A percentile compares a stretch with the other conserved stretches of the same genome.
Conservation (phyloP, 179 eudicot species). For the Heliamphora pulchella region DNA sequence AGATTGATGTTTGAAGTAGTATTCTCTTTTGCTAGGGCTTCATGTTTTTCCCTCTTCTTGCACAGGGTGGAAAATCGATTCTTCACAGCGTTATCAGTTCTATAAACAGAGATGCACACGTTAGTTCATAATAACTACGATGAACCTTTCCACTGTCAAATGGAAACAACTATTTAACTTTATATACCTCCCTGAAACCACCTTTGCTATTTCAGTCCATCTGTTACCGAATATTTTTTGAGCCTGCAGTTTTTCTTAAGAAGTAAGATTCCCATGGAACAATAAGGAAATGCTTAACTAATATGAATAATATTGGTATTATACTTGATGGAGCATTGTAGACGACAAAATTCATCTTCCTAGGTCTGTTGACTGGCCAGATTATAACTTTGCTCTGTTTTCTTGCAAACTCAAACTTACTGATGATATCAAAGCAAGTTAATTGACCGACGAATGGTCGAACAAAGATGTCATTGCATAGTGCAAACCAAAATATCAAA, state of each 20-base stretch:
- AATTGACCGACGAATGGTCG: background rate
- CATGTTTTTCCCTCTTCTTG: conserved; percentile 85
- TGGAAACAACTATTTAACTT: background rate
- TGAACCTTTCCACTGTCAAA: background rate
- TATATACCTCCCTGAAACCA: conserved; percentile 87
- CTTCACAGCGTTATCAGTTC: conserved; percentile 95
- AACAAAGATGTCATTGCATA: background rate
- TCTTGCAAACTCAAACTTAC: conserved; percentile 4
- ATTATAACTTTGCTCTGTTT: background rate
- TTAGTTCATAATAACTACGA: background rate
- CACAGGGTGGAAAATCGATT: conserved; percentile 87
- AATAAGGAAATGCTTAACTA: background rate
- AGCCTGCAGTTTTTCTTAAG: conserved; percentile 57
- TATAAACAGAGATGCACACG: conserved; percentile 18
- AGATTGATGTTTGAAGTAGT: conserved; percentile 40
- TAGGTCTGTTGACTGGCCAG: background rate
- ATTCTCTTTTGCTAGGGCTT: conserved; percentile 80
- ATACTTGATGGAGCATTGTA: no score
- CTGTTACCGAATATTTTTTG: conserved; percentile 87
- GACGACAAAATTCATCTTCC: background rate
- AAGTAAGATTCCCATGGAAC: conserved; percentile 5
- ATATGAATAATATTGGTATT: no score
- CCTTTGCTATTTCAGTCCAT: conserved; percentile 99
- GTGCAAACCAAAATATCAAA: background rate
- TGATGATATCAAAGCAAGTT: background rate